A percentile compares a stretch with the other conserved stretches of the same genome.
These are phyloP conservation scores for Thinopyrum elongatum DNA, from an alignment of 176 grass and related monocot genomes.

Conservation along the genomic window DNA sequence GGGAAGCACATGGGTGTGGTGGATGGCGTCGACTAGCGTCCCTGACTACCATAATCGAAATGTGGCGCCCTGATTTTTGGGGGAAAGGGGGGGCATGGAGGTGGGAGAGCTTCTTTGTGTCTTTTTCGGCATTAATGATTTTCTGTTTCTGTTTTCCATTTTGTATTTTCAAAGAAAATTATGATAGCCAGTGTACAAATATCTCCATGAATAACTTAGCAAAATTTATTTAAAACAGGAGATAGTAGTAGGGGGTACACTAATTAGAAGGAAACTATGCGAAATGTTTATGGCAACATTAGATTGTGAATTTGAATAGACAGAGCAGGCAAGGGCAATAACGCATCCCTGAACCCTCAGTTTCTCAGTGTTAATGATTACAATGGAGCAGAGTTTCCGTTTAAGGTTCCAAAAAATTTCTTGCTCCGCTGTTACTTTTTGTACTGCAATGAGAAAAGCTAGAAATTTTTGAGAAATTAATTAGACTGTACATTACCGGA, in stretches of 20 bases:
- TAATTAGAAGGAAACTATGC: not conserved
- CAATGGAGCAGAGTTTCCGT: not conserved
- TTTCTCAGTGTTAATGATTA: not conserved
- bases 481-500: not conserved
- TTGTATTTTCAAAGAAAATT: not conserved
- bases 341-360: constrained; percentile 7
- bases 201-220: not conserved
- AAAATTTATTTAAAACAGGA: constrained; percentile 6
- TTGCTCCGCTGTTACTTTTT: not conserved
- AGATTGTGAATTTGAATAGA: not conserved
- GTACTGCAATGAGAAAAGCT: not conserved
- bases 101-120: too few species aligned
- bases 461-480: constrained; percentile 5
- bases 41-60: too few species aligned
- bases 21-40: too few species aligned
- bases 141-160: too few species aligned
- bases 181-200: not conserved
- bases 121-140: too few species aligned
- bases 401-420: not conserved
- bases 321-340: not conserved
- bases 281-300: not conserved
- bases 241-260: not conserved
- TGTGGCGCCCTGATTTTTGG: too few species aligned
- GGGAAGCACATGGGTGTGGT: too few species aligned
- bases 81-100: too few species aligned